Conservation (phyloP, 2,329 filamentous ascomycete genomes). For the Alternaria ethzedia region DNA sequence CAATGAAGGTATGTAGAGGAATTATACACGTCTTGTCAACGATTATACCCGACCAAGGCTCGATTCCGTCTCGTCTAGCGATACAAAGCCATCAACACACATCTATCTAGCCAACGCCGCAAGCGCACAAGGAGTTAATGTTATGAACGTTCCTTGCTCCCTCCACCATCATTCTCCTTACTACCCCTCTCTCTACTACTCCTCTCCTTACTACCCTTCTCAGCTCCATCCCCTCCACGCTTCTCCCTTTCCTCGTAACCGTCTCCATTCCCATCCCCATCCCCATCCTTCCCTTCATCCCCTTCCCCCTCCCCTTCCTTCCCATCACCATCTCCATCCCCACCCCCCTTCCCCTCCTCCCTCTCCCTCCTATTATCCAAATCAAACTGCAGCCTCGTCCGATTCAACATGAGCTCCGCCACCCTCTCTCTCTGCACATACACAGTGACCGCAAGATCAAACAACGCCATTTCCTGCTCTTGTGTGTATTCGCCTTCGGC, state of each 20-base stretch:
- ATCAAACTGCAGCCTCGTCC: background rate
- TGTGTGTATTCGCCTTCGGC: background rate
- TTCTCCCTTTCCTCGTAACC: background rate
- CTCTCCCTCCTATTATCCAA: background rate
- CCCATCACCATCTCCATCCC: too few relatives aligned
- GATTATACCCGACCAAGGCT: background rate
- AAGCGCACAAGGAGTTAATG: background rate
- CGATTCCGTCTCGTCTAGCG: background rate
- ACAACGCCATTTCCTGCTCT: background rate
- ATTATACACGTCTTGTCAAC: background rate
- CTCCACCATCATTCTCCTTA: background rate
- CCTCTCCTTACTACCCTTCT: background rate
- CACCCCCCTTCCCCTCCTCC: background rate
- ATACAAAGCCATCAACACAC: background rate
- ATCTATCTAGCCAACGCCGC: background rate
- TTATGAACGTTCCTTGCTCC: background rate
- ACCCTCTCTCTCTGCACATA: background rate
- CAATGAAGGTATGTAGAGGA: background rate
- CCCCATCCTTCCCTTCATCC: background rate
- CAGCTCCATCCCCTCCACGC: background rate
- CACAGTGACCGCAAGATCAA: background rate
- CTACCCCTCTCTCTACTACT: background rate
- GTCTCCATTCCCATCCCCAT: background rate
- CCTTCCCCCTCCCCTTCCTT: too few relatives aligned
- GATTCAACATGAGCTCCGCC: background rate